Percentiles rank a stretch among this genome's conserved stretches.
Evolutionary conservation across 2,329 filamentous ascomycete genomes (phyloP).

Genomic region (Pseudomassariella vexata): DNA sequence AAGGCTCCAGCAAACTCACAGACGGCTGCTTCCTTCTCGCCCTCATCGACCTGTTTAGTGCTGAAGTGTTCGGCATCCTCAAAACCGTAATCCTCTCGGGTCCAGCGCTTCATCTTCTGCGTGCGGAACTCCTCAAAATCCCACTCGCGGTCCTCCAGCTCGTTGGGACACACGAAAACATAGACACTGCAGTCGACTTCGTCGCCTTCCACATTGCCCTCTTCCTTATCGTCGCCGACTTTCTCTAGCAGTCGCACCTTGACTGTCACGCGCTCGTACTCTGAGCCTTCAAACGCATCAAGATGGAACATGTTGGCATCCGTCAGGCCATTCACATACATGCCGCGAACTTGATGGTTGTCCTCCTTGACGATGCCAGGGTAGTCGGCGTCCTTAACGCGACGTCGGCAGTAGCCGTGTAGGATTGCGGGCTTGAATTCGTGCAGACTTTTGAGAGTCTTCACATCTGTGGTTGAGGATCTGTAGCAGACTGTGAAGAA

Average conservation of each 20-base stretch:
- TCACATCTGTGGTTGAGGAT: conserved; percentile 39
- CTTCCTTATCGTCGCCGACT: conserved; percentile 29
- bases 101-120: conserved; percentile 60
- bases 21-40: conserved; percentile 16
- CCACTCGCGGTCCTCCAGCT: conserved; percentile 74
- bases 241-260: conserved; percentile 29
- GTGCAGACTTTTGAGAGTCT: conserved; percentile 42
- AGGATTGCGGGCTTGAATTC: conserved; percentile 71
- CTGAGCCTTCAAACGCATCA: conserved; percentile 74
- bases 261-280: conserved; percentile 36
- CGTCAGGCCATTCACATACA: conserved; percentile 72
- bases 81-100: conserved; percentile 42
- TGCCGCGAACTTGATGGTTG: conserved; percentile 62
- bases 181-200: conserved; percentile 57
- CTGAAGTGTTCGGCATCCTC: conserved; percentile 26
- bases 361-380: conserved; percentile 64
- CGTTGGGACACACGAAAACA: conserved; percentile 46
- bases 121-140: conserved; percentile 77
- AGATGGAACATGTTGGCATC: conserved; percentile 68
- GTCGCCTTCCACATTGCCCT: conserved; percentile 36
- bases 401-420: conserved; percentile 62
- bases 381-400: conserved; percentile 68
- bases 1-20: too few species aligned
- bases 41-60: conserved; percentile 13
- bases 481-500: conserved; percentile 81